These are phyloP conservation scores for Entonaema liquescens DNA, from an alignment of 495 filamentous ascomycete genomes.

Conservation along the genomic window DNA sequence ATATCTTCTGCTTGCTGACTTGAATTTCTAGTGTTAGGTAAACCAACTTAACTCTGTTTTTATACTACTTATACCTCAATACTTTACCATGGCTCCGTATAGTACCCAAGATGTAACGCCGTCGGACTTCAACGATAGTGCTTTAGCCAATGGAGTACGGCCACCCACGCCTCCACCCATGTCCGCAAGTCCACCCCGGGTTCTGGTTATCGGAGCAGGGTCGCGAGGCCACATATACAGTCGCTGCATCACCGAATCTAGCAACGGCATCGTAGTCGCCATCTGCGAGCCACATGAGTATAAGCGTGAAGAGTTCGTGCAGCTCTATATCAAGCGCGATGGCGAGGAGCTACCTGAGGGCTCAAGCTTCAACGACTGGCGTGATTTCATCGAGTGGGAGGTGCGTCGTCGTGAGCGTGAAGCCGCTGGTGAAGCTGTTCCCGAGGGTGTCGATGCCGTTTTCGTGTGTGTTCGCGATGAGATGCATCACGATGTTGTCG, in stretches of 20 bases:
- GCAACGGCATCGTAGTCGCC: conserved; percentile 71
- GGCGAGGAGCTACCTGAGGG: conserved; percentile 51
- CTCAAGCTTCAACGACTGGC: conserved; percentile 77
- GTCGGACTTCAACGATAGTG: conserved; percentile 33
- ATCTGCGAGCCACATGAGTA: conserved; percentile 83
- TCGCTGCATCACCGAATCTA: conserved; percentile 66
- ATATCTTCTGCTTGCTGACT: background rate
- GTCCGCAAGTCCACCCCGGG: conserved; percentile 59
- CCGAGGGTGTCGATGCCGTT: conserved; percentile 74
- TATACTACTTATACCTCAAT: background rate
- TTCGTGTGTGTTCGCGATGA: conserved; percentile 92
- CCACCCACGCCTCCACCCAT: conserved; percentile 46
- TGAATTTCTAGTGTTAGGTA: background rate
- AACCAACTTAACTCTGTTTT: background rate
- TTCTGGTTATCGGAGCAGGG: conserved; percentile 89
- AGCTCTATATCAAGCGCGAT: conserved; percentile 69
- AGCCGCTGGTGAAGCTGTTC: conserved; percentile 51
- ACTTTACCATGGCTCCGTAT: conserved; percentile 41
- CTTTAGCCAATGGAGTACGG: conserved; percentile 25
- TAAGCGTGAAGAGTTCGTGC: conserved; percentile 74
- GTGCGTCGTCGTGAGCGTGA: conserved; percentile 58
- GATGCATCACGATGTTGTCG: conserved; percentile 81
- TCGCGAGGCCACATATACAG: conserved; percentile 83
- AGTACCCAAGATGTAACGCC: conserved; percentile 40
- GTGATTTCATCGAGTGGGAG: conserved; percentile 74